Conservation (phyloP, 2,329 filamentous ascomycete genomes). For the Microdochium paspali region DNA sequence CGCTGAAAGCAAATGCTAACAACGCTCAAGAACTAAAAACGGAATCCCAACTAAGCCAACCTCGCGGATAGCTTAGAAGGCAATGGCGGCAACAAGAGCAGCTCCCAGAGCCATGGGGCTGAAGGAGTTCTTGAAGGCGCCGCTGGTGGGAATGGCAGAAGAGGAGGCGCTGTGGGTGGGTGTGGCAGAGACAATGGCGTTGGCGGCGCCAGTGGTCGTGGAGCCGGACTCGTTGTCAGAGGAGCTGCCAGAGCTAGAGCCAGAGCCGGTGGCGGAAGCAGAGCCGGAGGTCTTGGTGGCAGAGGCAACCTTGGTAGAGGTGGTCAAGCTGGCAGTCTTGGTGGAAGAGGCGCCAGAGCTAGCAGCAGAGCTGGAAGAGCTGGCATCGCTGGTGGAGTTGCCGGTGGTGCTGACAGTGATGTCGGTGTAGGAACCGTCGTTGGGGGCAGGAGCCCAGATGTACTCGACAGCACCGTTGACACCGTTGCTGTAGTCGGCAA, state of each 20-base stretch:
- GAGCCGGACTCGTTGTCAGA: slow-evolving; percentile 7
- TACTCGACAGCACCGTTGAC: slow-evolving; percentile 39
- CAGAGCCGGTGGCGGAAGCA: neutral
- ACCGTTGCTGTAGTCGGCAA: slow-evolving; percentile 45
- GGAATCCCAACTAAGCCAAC: neutral
- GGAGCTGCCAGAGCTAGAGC: slow-evolving; percentile 1
- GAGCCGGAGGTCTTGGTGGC: neutral
- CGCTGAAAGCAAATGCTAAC: neutral
- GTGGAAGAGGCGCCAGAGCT: slow-evolving; percentile 4
- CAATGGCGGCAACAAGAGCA: slow-evolving; percentile 1
- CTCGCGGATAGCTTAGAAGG: neutral
- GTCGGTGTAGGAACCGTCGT: slow-evolving; percentile 37
- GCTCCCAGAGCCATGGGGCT: slow-evolving; percentile 1
- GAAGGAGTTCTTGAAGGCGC: slow-evolving; percentile 1
- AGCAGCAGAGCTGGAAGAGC: slow-evolving; percentile 4
- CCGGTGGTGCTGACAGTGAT: slow-evolving; percentile 32
- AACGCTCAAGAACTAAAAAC: neutral
- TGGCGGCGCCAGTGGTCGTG: neutral
- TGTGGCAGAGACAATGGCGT: neutral
- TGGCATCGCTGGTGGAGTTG: slow-evolving; percentile 6
- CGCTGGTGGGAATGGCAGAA: neutral
- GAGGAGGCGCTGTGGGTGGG: neutral
- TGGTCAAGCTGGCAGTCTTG: slow-evolving; percentile 11
- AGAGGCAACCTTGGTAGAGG: slow-evolving; percentile 8
- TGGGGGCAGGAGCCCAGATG: slow-evolving; percentile 32